Evolutionary conservation across 2,329 filamentous ascomycete genomes (phyloP).

Genomic region (Stylonectria norvegica): DNA sequence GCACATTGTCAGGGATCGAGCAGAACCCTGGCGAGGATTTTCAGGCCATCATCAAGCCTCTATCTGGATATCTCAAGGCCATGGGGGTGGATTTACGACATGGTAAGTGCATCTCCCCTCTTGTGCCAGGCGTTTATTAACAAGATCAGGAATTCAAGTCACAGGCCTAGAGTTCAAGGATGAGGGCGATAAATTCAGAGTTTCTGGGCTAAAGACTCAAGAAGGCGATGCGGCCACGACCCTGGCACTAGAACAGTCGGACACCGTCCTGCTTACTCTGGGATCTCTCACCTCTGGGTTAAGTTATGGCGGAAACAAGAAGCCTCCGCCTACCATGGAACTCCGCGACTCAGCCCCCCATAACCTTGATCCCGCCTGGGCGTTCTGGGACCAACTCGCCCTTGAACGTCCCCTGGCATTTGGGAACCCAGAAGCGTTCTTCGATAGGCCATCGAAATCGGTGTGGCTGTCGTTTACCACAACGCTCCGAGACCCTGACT

Average conservation of each 20-base stretch:
- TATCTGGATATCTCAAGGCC: conserved; percentile 25
- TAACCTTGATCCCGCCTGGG: conserved; percentile 22
- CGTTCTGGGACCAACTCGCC: conserved; percentile 24
- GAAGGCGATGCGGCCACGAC: conserved; percentile 14
- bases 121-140: conserved; percentile 6
- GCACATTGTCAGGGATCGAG: conserved; percentile 21
- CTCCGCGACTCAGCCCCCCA: conserved; percentile 26
- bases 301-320: conserved; percentile 23
- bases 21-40: conserved; percentile 27
- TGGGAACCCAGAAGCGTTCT: conserved; percentile 26
- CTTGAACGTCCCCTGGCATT: conserved; percentile 19
- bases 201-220: conserved; percentile 18
- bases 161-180: conserved; percentile 25
- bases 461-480: conserved; percentile 27
- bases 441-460: conserved; percentile 27
- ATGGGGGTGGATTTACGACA: conserved; percentile 27
- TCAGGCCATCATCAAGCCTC: conserved; percentile 25
- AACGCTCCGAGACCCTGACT: conserved; percentile 18
- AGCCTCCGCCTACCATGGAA: conserved; percentile 24
- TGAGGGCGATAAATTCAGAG: conserved; percentile 12
- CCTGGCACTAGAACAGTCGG: conserved; percentile 10
- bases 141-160: conserved; percentile 20
- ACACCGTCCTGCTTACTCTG: conserved; percentile 21
- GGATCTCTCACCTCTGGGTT: conserved; percentile 26
- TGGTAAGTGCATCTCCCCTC: conserved; percentile 11